These are phyloP conservation scores for Suhomyces panamericanus DNA, from an alignment of 1,139 yeast species.

Conservation along the genomic window DNA sequence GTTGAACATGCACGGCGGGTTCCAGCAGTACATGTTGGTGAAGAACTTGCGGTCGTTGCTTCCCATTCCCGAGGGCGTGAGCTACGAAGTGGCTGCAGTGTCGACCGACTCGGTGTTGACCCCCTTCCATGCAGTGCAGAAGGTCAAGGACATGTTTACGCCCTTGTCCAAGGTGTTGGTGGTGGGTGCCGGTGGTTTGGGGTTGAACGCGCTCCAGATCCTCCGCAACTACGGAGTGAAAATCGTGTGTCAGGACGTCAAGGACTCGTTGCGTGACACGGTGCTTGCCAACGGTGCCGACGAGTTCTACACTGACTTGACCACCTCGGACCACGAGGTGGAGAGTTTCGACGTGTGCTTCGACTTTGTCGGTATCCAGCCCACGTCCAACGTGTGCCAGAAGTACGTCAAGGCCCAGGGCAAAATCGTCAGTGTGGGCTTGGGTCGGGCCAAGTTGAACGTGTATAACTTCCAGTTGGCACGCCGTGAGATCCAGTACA, in stretches of 20 bases:
- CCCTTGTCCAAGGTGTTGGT: constrained; percentile 45
- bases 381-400: constrained; percentile 36
- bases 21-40: constrained; percentile 46
- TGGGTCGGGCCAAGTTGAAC: constrained; percentile 37
- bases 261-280: constrained; percentile 27
- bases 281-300: constrained; percentile 45
- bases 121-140: constrained; percentile 51
- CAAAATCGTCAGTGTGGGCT: constrained; percentile 45
- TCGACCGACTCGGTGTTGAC: constrained; percentile 53
- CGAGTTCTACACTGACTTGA: constrained; percentile 40
- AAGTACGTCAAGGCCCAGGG: constrained; percentile 39
- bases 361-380: constrained; percentile 49
- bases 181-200: constrained; percentile 53
- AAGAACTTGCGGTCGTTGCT: constrained; percentile 37
- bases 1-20: constrained; percentile 50
- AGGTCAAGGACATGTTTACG: constrained; percentile 32
- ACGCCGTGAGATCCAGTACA: constrained; percentile 42
- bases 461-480: constrained; percentile 40
- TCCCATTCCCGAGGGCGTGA: constrained; percentile 49
- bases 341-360: constrained; percentile 42
- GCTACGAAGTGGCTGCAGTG: constrained; percentile 49
- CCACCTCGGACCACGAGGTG: constrained; percentile 26
- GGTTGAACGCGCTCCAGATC: constrained; percentile 51
- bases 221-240: constrained; percentile 41
- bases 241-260: constrained; percentile 43